Conservation (phyloP, 371 early-diverging fungal species). For the Actinomucor elegans region DNA sequence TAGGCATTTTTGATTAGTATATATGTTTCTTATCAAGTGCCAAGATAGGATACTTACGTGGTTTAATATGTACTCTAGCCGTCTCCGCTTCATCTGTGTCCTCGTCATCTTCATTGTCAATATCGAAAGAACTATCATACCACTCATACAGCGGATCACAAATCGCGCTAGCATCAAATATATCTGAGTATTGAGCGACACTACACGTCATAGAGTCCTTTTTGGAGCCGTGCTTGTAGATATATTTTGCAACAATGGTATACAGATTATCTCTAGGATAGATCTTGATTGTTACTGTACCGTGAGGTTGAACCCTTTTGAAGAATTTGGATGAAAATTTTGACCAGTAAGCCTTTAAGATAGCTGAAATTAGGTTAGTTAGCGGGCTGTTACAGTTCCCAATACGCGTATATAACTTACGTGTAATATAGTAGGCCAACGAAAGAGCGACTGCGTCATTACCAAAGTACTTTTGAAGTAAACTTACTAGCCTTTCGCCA, state of each 20-base stretch:
- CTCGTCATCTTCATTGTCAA: no score
- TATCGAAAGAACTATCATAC: no score
- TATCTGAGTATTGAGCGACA: no score
- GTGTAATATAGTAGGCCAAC: conserved; percentile 25
- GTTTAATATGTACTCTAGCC: no score
- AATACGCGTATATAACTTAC: conserved; percentile 22
- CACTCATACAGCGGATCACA: no score
- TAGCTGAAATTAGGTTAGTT: conserved; percentile 20
- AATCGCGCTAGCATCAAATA: no score
- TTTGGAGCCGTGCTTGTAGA: not conserved
- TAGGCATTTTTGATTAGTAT: no score
- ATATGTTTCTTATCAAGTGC: no score
- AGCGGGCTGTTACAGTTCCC: no score
- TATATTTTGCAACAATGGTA: conserved; percentile 9
- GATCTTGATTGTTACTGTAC: conserved; percentile 6
- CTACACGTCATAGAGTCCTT: no score
- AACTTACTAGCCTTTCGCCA: conserved; percentile 24
- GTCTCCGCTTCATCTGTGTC: no score
- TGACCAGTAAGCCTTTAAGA: conserved; percentile 25
- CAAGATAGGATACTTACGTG: no score
- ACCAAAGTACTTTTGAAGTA: conserved; percentile 34
- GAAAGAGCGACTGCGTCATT: conserved; percentile 34
- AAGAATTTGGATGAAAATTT: conserved; percentile 3
- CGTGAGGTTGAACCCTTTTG: not conserved
- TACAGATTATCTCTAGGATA: conserved; percentile 14